Base-by-base conservation (phyloP, 2,329 filamentous ascomycete genomes). In the Stagonosporopsis cucurbitacearum region DNA sequence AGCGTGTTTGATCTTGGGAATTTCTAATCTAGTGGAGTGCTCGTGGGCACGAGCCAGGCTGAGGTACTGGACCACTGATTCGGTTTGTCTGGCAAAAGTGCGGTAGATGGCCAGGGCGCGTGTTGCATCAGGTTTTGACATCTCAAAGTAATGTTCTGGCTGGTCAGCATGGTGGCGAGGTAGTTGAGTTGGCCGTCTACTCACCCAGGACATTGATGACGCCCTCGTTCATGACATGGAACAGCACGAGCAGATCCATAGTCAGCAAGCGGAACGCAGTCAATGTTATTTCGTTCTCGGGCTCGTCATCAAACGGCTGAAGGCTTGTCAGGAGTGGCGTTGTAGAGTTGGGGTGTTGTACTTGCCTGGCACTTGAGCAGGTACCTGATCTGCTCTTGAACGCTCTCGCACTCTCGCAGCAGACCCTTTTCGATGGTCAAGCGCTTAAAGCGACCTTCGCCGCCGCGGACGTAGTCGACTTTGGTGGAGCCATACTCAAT, bases 1-100 rank as follows among this genome's bases (percentile, higher is more conserved):
- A 6, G 95, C 95, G 74, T 99, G 95, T 79, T 97, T 98, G 64
- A 99, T 84, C 79, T 96, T 97, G 9, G 95, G 95, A 7, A 99
- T 96, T 70, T 97, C 92, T 35, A 99, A 85, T 58, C 94, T 84
- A 5, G 95, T 99, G 61, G 93, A 91, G 71, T 93, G 89, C 77
- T 98, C 92, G 72, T 94, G 95, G 72, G 95, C 89, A 59, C 94
- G 86, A 40, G 95, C 95, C 39, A 94, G 84, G 65, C 88, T 88
- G 41, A 99, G 84, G 70, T 94, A 99, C 67, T 92, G 88, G 15
- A 99, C 94, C 1, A 98, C 94, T 62, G 88, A 86, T 66, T 98
- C 93, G 6, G 95, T 99, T 75, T 96, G 93, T 68, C 86, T 89
- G 15, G 92, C 92, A 70, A 99, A 99, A 15, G 84, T 89, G 72